Conservation (phyloP, 805 yeast species). For the Monosporozyma servazzii region DNA sequence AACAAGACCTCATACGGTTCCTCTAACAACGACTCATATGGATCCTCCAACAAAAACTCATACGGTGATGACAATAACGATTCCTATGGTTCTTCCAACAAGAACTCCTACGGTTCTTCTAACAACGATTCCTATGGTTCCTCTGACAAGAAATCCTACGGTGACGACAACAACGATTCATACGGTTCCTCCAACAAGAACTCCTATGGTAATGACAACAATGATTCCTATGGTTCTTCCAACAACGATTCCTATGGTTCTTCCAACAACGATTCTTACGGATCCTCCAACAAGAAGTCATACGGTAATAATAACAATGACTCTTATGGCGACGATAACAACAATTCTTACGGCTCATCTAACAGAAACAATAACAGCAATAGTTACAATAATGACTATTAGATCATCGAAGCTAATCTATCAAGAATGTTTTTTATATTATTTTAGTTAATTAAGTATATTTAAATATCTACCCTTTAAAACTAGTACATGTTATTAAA, state of each 20-base stretch:
- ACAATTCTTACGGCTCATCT: constrained; percentile 7
- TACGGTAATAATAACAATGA: constrained; percentile 13
- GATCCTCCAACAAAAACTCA: constrained; percentile 11
- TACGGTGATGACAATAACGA: constrained; percentile 15
- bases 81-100: constrained; percentile 16
- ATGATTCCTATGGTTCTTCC: constrained; percentile 19
- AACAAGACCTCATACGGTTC: constrained; percentile 14
- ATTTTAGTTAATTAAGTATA: not conserved
- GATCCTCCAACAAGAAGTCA: constrained; percentile 14
- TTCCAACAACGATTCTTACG: constrained; percentile 16
- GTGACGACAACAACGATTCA: constrained; percentile 9
- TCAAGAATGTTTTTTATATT: not conserved
- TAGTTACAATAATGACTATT: constrained; percentile 20
- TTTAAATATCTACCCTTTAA: not conserved
- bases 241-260: constrained; percentile 19
- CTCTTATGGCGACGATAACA: constrained; percentile 15
- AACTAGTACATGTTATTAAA: too few species aligned
- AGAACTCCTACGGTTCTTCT: constrained; percentile 14
- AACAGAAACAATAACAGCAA: not conserved
- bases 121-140: constrained; percentile 25
- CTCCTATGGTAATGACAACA: constrained; percentile 18
- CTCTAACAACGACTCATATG: constrained; percentile 18
- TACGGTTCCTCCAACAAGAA: constrained; percentile 26
- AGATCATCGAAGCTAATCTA: not conserved
- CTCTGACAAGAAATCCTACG: constrained; percentile 6